Evolutionary conservation across 1,139 yeast species (phyloP), one percentile per base, ranked within the genome.

Genomic region (Torulaspora pretoriensis): DNA sequence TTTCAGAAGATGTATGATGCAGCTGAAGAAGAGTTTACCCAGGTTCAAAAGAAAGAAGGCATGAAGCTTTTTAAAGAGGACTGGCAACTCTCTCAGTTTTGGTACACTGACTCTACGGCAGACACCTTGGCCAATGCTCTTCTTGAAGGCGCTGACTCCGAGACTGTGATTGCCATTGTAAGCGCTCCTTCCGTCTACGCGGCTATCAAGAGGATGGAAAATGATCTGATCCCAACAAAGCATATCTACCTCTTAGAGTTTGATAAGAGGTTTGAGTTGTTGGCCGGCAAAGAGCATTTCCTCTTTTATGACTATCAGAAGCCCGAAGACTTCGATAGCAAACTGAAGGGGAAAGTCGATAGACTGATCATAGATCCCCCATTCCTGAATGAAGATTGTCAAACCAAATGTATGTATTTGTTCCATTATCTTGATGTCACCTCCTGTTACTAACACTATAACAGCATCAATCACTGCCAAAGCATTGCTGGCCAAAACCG

Each of bases 101-200:
- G 96, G 96, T 85, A 85, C 59, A 66, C 74, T 41, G 90, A 87
- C 50, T 69, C 70, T 4, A 89, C 96, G 1, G 89, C 96, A 0
- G 74, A 72, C 37, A 61, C 67, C 0, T 65, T 87, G 19, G 94
- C 86, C 0, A 76, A 74, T 48, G 94, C 86, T 13, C 68, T 88
- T 31, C 64, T 87, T 16, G 85, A 80, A 35, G 94, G 88, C 5
- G 94, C 95, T 1, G 83, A 80, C 53, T 75, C 73, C 47, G 72
- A 77, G 35, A 83, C 95, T 0, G 80, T 80, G 1, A 73, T 87
- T 39, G 87, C 82, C 35, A 75, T 89, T 47, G 86, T 87, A 1
- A 81, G 92, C 68, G 96, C 96, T 1, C 96, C 97, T 5, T 84
- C 96, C 0, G 96, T 87, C 1, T 89, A 81, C 66, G 95, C 96